Evolutionary conservation across 2,329 filamentous ascomycete genomes (phyloP).

Genomic region (Penicillium sp.): DNA sequence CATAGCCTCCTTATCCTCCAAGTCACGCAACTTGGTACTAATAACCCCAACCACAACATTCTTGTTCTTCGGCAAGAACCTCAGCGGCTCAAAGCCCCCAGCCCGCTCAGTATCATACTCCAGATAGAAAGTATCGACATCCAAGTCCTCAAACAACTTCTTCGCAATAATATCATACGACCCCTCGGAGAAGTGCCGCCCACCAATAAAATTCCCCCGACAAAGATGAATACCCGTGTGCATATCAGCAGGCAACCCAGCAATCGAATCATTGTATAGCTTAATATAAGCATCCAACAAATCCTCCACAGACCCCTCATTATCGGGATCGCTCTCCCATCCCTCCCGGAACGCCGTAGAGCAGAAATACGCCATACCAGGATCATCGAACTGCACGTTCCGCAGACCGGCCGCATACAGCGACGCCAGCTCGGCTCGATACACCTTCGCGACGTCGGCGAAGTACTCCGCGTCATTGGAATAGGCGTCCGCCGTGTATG

Average conservation of each 20-base stretch:
- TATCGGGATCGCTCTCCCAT: conserved; percentile 59
- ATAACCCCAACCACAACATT: conserved; percentile 57
- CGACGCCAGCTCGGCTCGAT: conserved; percentile 52
- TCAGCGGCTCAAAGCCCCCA: conserved; percentile 58
- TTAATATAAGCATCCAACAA: conserved; percentile 66
- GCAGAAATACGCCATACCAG: conserved; percentile 64
- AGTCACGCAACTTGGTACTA: conserved; percentile 53
- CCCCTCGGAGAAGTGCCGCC: conserved; percentile 57
- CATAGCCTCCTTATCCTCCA: conserved; percentile 57
- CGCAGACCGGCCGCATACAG: conserved; percentile 55
- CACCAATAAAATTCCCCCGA: conserved; percentile 56
- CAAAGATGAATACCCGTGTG: conserved; percentile 71
- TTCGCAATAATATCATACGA: conserved; percentile 59
- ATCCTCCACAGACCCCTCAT: conserved; percentile 59
- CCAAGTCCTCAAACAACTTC: conserved; percentile 55
- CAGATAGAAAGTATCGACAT: conserved; percentile 60
- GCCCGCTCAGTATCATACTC: conserved; percentile 60
- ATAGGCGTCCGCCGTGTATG: conserved; percentile 51
- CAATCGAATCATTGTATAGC: conserved; percentile 64
- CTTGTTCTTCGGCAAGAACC: conserved; percentile 52
- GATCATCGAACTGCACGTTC: conserved; percentile 60
- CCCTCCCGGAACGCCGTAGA: conserved; percentile 61
- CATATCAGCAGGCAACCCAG: conserved; percentile 57
- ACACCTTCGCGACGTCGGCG: conserved; percentile 55
- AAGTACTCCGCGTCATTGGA: conserved; percentile 54